Conservation (phyloP, 164 flowering plant genomes). For the Tinospora cordifolia region DNA sequence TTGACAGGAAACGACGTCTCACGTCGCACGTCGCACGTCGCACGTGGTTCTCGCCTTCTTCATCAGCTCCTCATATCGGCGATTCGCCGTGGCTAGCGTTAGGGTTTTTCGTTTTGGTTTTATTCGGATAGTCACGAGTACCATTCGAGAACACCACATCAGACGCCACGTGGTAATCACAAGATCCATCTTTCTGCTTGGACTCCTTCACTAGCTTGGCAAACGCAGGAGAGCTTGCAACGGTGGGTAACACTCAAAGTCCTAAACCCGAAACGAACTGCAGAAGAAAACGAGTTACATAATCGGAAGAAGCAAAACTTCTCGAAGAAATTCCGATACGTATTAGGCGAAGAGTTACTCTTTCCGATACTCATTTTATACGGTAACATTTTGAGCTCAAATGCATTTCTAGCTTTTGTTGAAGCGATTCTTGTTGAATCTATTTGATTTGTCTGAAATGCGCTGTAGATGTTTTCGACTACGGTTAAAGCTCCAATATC, state of each 20-base stretch:
- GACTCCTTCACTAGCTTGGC: too few relatives aligned
- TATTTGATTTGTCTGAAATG: too few relatives aligned
- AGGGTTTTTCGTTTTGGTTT: slow-evolving; percentile 1
- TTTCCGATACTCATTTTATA: background rate
- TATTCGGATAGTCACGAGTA: background rate
- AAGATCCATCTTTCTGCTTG: background rate
- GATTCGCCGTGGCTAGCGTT: background rate
- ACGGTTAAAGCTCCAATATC: background rate
- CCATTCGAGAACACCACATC: background rate
- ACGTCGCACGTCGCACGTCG: background rate
- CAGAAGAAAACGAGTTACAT: background rate
- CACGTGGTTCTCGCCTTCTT: background rate
- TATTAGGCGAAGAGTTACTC: background rate
- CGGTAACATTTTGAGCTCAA: background rate
- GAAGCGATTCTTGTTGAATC: too few relatives aligned
- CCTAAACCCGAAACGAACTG: background rate
- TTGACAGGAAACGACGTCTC: too few relatives aligned
- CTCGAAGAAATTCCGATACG: background rate
- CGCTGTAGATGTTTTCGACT: background rate
- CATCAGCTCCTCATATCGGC: too few relatives aligned
- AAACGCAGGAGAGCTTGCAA: too few relatives aligned
- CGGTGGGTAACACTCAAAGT: background rate
- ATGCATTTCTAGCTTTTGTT: background rate
- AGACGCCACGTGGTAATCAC: background rate
- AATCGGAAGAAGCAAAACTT: background rate